Base-by-base conservation (phyloP, 371 early-diverging fungal species). In the Coemansia sp. region DNA sequence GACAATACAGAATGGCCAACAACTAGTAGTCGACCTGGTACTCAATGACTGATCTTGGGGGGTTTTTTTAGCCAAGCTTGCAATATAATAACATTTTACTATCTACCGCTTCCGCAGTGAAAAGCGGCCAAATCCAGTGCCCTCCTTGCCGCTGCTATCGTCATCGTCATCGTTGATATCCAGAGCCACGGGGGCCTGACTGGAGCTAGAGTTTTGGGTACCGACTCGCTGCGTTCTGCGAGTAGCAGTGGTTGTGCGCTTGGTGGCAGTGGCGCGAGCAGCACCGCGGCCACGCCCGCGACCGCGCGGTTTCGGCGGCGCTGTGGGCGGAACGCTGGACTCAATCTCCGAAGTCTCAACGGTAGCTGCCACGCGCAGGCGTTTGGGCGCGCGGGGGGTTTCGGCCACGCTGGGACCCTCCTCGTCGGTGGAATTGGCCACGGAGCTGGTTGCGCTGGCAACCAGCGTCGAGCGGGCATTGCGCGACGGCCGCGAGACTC, bases 401-500 rank as follows among this genome's bases (percentile, higher is more conserved):
- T 62, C 70, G 14, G 64, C 55, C 0, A 57, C 68, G 14, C 52
- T 45, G 3, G 4, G 20, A 20, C 45, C 20, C 38, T 55, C 66
- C 10, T 58, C 54, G 20, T 50, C 66, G 16, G 41, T 30, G 36
- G 53, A 54, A n/a, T 60, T 53, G 9, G 49, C 47, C 14, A 20
- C 51, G 5, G 57, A 47, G 48, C n/a, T 56, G 30, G 14, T 38
- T 32, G 43, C 30, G 14, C 54, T 43, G 30, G 54, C 13, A 7
- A 32, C 52, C 57, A 69, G 36, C 2, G 73, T 68, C 2, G 73
- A 59, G 3, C 73, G 55, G 0, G 65, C 69, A 36, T 55, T 73
- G 38, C 69, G 68, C 5, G 73, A 73, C 1, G 73, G 73, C 36
- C 73, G 59, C 4, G 73, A 64, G 7, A 73, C 42, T 7, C 36